Base-by-base conservation (phyloP, 1,139 yeast species). In the Yamadazyma diddensiae region DNA sequence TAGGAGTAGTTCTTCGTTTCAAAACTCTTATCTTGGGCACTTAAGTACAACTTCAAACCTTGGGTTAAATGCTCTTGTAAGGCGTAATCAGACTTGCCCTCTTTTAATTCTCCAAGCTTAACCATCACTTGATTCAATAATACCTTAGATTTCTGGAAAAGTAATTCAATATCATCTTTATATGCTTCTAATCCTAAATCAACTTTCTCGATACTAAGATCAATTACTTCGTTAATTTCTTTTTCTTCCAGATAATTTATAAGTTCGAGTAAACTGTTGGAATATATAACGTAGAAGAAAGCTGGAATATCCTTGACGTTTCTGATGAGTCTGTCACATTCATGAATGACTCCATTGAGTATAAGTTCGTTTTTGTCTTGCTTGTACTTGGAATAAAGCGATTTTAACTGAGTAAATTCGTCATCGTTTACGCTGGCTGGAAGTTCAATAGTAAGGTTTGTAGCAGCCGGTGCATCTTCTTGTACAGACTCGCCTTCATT, bases 271-370 rank as follows among this genome's bases (percentile, higher is more conserved):
- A 90, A 64, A 0, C 95, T 80, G 31, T 75, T 61, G 0, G 87
- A 88, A 53, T 88, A 90, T 20, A 83, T 74, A 6, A 80, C 63
- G 52, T 86, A 85, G 56, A 87, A 86, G 29, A 65, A 66, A 13
- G 78, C 79, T 11, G 81, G 76, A 14, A 84, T 53, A 29, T 48
- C 40, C 14, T 43, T 42, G 7, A 29, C 6, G 47, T 70, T 66
- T 47, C 95, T 70, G 45, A 87, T 65, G 25, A 87, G 55, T 29
- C 95, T 63, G 50, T 90, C 97, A 59, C 96, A 84, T 55, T 92
- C 97, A 50, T 92, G 96, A 14, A 92, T 76, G 4, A 92, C 73
- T 18, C 97, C 97, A 49, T 88, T 84, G 33, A 88, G 62, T 24
- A 87, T 74, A 41, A 72, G 62, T 53, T 73, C 87, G 43, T 73